A percentile compares a stretch with the other conserved stretches of the same genome.
Evolutionary conservation across 1,284 basidiomycete species (phyloP).

Genomic region (Marasmius oreades): DNA sequence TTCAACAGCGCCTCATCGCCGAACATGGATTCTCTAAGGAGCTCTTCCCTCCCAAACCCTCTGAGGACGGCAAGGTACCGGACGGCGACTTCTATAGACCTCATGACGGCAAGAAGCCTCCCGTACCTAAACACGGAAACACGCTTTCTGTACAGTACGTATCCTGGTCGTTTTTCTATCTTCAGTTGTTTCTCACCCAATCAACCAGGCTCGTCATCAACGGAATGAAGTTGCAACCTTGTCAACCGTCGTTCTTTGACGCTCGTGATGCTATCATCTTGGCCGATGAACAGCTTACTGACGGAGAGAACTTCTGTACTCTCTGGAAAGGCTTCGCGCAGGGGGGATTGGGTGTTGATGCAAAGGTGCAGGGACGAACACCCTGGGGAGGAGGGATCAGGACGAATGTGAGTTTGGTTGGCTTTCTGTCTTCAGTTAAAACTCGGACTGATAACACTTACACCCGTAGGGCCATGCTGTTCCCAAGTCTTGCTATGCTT

Average conservation of each 20-base stretch:
- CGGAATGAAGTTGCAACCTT: slow-evolving; percentile 94
- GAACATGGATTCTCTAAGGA: slow-evolving; percentile 79
- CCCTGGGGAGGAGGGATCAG: slow-evolving; percentile 94
- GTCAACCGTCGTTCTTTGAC: slow-evolving; percentile 88
- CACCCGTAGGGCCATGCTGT: slow-evolving; percentile 24
- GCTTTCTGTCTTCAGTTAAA: neutral
- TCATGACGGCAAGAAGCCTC: slow-evolving; percentile 46
- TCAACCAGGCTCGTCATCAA: slow-evolving; percentile 66
- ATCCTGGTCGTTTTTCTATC: slow-evolving; percentile 5
- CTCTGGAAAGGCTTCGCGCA: slow-evolving; percentile 86
- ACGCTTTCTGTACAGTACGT: slow-evolving; percentile 74
- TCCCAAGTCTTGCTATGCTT: neutral
- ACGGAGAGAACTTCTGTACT: slow-evolving; percentile 89
- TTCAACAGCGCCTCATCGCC: slow-evolving; percentile 71
- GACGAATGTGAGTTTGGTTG: slow-evolving; percentile 41
- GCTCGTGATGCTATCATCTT: slow-evolving; percentile 92
- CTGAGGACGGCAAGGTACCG: slow-evolving; percentile 58
- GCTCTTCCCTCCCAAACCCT: slow-evolving; percentile 77
- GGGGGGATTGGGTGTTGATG: slow-evolving; percentile 79
- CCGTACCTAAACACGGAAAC: slow-evolving; percentile 91
- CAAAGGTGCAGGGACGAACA: slow-evolving; percentile 70
- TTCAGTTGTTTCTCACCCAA: neutral
- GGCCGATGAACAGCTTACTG: slow-evolving; percentile 89
- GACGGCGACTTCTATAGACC: slow-evolving; percentile 73
- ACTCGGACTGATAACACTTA: neutral